phyloP scores from a whole-genome alignment of 176 grass and related monocot species.

The Rhynchospora tenuis region DNA sequence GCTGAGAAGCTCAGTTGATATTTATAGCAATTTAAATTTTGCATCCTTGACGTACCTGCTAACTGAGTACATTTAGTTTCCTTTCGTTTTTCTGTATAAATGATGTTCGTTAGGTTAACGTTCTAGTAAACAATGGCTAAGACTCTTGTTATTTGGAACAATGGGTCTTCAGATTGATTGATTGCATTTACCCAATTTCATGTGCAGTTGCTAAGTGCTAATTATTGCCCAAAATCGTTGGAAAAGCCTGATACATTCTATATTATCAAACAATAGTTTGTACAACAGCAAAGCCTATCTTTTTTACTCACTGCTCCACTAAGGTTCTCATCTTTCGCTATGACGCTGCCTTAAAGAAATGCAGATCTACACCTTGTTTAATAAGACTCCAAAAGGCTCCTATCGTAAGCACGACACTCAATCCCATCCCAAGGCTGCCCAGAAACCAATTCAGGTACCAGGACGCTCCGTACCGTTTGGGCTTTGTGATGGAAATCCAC shows the following conservation, averaged over 20 bases:
- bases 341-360: conserved; percentile 47
- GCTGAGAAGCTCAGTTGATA: neutral
- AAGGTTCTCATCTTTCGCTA: neutral
- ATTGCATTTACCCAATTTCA: neutral
- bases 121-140: neutral
- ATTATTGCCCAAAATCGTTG: neutral
- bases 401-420: conserved; percentile 56
- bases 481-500: conserved; percentile 85
- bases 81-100: neutral
- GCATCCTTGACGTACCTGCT: neutral
- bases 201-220: neutral
- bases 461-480: conserved; percentile 32
- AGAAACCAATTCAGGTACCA: conserved; percentile 78
- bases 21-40: neutral
- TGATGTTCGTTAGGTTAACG: neutral
- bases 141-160: neutral
- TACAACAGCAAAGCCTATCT: neutral
- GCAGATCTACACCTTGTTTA: conserved; percentile 38
- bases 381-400: conserved; percentile 67
- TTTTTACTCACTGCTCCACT: neutral
- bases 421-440: conserved; percentile 50
- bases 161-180: neutral
- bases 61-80: neutral
- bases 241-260: neutral
- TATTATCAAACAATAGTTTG: neutral